A percentile compares a stretch with the other conserved stretches of the same genome.
phyloP scores from a whole-genome alignment of 2,329 filamentous ascomycete genomes.

The Venturiaceae sp. region DNA sequence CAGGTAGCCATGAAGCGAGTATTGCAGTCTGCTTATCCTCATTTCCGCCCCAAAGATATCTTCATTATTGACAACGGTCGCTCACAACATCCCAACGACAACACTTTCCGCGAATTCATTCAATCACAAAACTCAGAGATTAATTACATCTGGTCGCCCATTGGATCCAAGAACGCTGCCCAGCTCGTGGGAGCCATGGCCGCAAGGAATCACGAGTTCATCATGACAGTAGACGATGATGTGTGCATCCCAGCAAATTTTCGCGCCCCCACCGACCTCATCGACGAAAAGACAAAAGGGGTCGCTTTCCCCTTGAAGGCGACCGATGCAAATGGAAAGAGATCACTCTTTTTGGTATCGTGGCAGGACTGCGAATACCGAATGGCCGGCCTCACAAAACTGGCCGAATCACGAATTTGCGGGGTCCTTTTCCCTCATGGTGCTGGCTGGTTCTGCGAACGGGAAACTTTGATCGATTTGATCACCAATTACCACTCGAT shows the following conservation, averaged over 20 bases:
- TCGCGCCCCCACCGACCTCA: slow-evolving; percentile 11
- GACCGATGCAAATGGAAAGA: slow-evolving; percentile 10
- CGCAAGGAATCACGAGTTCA: slow-evolving; percentile 11
- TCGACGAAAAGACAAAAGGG: slow-evolving; percentile 12
- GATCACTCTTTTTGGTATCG: slow-evolving; percentile 13
- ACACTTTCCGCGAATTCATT: slow-evolving; percentile 13
- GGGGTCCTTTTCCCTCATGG: slow-evolving; percentile 14
- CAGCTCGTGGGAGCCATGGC: slow-evolving; percentile 14
- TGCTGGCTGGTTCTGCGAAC: slow-evolving; percentile 14
- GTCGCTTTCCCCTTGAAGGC: slow-evolving; percentile 14
- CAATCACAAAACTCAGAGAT: slow-evolving; percentile 11
- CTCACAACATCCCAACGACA: slow-evolving; percentile 8
- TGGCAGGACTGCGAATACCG: slow-evolving; percentile 14
- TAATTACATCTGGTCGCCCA: slow-evolving; percentile 14
- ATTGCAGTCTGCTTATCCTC: slow-evolving; percentile 6
- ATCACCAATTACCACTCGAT: slow-evolving; percentile 14
- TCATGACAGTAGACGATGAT: slow-evolving; percentile 15
- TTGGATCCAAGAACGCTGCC: slow-evolving; percentile 14
- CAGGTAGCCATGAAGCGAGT: neutral
- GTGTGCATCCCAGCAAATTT: slow-evolving; percentile 14
- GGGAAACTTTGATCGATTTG: slow-evolving; percentile 13
- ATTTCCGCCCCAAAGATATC: slow-evolving; percentile 12
- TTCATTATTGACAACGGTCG: slow-evolving; percentile 14
- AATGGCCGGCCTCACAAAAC: slow-evolving; percentile 12
- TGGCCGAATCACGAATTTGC: slow-evolving; percentile 12